Percentiles rank a stretch among this genome's conserved stretches.
These are phyloP conservation scores for Acanthamoeba castellanii DNA, from an alignment of 208 protist genomes.

Conservation along the genomic window DNA sequence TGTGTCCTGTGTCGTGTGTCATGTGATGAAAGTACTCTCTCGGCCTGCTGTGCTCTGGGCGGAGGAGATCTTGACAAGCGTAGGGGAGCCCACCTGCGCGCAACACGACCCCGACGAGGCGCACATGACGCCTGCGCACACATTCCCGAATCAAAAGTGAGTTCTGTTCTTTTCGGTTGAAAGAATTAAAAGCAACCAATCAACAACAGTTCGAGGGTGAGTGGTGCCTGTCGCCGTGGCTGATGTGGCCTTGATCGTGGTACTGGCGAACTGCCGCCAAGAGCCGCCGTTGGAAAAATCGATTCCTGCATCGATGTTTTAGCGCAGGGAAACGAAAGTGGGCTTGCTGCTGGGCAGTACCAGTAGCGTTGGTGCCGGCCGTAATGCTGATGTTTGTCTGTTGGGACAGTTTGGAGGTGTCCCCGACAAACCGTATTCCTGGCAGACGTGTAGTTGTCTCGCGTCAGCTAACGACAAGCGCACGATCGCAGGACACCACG, in stretches of 20 bases:
- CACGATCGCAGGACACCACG: background rate
- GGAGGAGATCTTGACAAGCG: constrained; percentile 23
- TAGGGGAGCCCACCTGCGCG: constrained; percentile 11
- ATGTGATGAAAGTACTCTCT: background rate
- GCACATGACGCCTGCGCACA: background rate
- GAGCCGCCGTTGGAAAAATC: background rate
- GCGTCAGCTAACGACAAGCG: background rate
- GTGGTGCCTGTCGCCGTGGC: background rate
- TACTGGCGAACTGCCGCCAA: background rate
- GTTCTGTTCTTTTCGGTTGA: too few relatives aligned
- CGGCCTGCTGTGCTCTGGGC: background rate
- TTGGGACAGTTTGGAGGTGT: background rate
- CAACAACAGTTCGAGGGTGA: background rate
- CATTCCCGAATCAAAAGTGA: background rate
- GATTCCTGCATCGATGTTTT: too few relatives aligned
- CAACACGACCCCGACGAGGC: constrained; percentile 2
- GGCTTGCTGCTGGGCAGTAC: background rate
- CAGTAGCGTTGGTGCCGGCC: background rate
- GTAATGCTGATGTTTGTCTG: background rate
- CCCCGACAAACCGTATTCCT: background rate
- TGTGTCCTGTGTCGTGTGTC: too few relatives aligned
- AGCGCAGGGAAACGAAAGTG: too few relatives aligned
- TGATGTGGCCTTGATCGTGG: background rate
- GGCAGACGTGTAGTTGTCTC: background rate
- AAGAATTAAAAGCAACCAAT: background rate